Evolutionary conservation across 148 eudicot genomes (phyloP).

Genomic region (Arctostaphylos glauca): DNA sequence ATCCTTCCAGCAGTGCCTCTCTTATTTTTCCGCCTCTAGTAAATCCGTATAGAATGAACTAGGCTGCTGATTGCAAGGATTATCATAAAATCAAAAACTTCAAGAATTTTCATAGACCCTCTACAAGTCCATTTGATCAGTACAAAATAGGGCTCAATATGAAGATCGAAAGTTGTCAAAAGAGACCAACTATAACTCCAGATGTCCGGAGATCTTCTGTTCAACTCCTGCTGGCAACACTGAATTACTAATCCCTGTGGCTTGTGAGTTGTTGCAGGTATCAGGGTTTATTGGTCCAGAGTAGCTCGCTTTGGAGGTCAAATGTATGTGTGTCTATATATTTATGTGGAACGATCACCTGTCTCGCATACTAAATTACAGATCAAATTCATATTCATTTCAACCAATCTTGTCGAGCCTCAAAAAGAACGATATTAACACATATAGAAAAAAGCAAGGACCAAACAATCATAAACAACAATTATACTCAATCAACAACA

Average conservation of each 20-base stretch:
- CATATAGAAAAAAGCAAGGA: constrained; percentile 1
- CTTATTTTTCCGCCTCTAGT: no score
- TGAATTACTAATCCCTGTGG: not conserved
- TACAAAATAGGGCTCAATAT: constrained; percentile 6
- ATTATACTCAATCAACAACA: not conserved
- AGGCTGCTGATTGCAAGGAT: constrained; percentile 1
- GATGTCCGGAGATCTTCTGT: not conserved
- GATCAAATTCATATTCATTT: constrained; percentile 2
- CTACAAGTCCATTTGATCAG: not conserved
- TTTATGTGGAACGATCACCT: not conserved
- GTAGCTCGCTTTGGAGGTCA: not conserved
- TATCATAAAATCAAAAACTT: not conserved
- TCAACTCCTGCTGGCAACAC: not conserved
- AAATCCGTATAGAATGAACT: not conserved
- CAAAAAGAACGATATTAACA: not conserved
- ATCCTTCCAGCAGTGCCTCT: not conserved
- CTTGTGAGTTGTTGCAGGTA: not conserved
- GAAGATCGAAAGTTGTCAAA: not conserved
- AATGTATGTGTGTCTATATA: not conserved
- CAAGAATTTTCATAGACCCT: not conserved
- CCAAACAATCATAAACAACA: constrained; percentile 5
- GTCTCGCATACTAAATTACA: not conserved
- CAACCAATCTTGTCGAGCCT: not conserved
- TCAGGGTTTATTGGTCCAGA: no score
- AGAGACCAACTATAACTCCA: not conserved